Conservation (phyloP, 2,329 filamentous ascomycete species). For the Curvularia hawaiiensis region DNA sequence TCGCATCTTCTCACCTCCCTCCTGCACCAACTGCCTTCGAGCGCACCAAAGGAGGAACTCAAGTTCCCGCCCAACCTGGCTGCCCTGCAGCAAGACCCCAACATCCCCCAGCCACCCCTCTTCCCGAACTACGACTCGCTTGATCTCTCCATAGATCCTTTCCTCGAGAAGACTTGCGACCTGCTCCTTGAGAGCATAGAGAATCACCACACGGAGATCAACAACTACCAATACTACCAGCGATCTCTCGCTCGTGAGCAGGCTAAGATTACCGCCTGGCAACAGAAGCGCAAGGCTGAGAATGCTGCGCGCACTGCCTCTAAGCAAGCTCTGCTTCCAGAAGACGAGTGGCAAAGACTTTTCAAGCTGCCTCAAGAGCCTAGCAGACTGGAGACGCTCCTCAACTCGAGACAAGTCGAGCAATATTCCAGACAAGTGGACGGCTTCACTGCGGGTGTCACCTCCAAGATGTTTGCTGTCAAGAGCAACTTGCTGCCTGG, state of each 20-base stretch:
- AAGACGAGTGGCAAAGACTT: slow-evolving; percentile 97
- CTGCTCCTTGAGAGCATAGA: slow-evolving; percentile 96
- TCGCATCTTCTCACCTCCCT: slow-evolving; percentile 95
- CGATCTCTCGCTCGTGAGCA: slow-evolving; percentile 92
- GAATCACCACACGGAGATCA: slow-evolving; percentile 96
- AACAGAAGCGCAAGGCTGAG: slow-evolving; percentile 94
- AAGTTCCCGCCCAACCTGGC: slow-evolving; percentile 79
- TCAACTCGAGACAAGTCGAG: slow-evolving; percentile 95
- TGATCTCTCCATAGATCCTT: slow-evolving; percentile 93
- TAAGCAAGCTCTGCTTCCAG: slow-evolving; percentile 86
- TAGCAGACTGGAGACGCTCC: slow-evolving; percentile 87
- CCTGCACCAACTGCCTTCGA: slow-evolving; percentile 84
- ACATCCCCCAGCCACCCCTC: slow-evolving; percentile 66
- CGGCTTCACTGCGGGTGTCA: slow-evolving; percentile 89
- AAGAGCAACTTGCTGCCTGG: slow-evolving; percentile 70
- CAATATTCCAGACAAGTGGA: slow-evolving; percentile 98
- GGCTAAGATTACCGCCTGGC: slow-evolving; percentile 95
- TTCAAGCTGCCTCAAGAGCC: slow-evolving; percentile 98
- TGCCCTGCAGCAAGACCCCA: slow-evolving; percentile 71
- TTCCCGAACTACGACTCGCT: slow-evolving; percentile 89
- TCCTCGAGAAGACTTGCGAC: slow-evolving; percentile 98
- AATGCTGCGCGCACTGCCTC: slow-evolving; percentile 83
- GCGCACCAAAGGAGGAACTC: slow-evolving; percentile 68
- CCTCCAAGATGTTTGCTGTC: slow-evolving; percentile 97
- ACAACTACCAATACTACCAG: slow-evolving; percentile 99